Conservation (phyloP, 768 basidiomycete species). For the Leccinellum luteum region DNA sequence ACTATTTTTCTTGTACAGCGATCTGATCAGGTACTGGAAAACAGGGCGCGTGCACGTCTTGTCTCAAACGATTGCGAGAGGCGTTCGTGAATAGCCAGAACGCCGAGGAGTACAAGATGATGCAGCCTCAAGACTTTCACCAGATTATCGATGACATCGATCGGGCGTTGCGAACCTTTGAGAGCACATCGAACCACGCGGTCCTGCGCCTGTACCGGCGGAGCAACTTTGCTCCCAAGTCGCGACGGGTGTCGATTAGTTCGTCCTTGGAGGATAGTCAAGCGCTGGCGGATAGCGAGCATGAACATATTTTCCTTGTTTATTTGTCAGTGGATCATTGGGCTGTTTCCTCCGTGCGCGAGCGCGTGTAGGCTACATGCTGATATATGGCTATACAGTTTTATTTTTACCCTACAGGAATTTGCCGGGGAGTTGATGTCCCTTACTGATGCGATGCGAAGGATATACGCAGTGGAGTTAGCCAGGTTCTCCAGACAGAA, state of each 20-base stretch:
- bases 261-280: conserved; percentile 31
- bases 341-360: neutral
- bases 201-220: conserved; percentile 71
- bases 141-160: conserved; percentile 66
- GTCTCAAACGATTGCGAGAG: conserved; percentile 61
- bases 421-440: conserved; percentile 82
- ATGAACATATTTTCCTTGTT: conserved; percentile 83
- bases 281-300: conserved; percentile 48
- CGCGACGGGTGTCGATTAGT: conserved; percentile 10
- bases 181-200: conserved; percentile 81
- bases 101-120: conserved; percentile 29
- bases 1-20: neutral
- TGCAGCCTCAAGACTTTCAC: conserved; percentile 59
- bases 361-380: neutral
- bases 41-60: conserved; percentile 59
- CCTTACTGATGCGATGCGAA: conserved; percentile 80
- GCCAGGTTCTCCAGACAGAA: conserved; percentile 34
- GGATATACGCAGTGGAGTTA: conserved; percentile 70
- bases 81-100: conserved; percentile 52
- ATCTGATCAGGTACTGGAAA: conserved; percentile 4
- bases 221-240: conserved; percentile 35
- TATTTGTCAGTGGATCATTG: conserved; percentile 71
- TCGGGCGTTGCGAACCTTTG: conserved; percentile 67
- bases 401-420: conserved; percentile 95
- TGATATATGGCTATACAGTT: conserved; percentile 48